Percentiles rank a stretch among this genome's conserved stretches.
Evolutionary conservation across 352 stramenopile genomes (phyloP).

Genomic region (Phytophthora sansomeana): DNA sequence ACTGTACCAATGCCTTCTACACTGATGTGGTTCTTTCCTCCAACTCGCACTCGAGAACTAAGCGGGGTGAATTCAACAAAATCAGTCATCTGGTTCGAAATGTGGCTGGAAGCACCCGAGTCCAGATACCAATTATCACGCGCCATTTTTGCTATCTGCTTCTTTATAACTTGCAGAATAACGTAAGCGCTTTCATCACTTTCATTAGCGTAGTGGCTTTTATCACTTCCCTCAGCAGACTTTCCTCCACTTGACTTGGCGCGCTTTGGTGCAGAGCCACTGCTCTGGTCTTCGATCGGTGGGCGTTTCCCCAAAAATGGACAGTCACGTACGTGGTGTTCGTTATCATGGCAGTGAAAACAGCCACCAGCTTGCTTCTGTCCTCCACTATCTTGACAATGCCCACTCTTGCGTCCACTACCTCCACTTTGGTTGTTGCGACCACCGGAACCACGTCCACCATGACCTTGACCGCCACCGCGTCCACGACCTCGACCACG

Average conservation of each 20-base stretch:
- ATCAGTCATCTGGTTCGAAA: not conserved
- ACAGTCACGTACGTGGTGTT: conserved; percentile 5
- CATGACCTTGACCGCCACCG: too few relatives aligned
- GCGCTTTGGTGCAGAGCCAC: not conserved
- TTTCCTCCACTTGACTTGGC: not conserved
- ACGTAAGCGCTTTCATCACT: conserved; percentile 5
- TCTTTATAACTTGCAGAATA: conserved; percentile 6
- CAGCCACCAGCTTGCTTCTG: conserved; percentile 1
- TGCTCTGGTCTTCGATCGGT: not conserved
- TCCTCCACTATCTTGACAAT: not conserved
- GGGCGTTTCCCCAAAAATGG: conserved; percentile 11
- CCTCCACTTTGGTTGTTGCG: conserved; percentile 1
- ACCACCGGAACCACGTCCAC: conserved; percentile 6
- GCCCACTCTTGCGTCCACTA: not conserved
- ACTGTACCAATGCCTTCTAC: not conserved
- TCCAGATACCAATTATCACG: not conserved
- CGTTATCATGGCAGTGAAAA: conserved; percentile 11
- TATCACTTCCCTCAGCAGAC: not conserved
- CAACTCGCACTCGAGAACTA: not conserved
- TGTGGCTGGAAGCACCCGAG: not conserved
- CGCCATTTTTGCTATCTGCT: not conserved
- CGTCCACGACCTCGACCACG: too few relatives aligned
- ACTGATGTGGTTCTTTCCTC: not conserved
- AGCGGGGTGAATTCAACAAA: not conserved
- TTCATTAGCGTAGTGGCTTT: conserved; percentile 4